Base-by-base conservation (phyloP, 1,284 basidiomycete species). In the Lentinula novae-zelandiae region DNA sequence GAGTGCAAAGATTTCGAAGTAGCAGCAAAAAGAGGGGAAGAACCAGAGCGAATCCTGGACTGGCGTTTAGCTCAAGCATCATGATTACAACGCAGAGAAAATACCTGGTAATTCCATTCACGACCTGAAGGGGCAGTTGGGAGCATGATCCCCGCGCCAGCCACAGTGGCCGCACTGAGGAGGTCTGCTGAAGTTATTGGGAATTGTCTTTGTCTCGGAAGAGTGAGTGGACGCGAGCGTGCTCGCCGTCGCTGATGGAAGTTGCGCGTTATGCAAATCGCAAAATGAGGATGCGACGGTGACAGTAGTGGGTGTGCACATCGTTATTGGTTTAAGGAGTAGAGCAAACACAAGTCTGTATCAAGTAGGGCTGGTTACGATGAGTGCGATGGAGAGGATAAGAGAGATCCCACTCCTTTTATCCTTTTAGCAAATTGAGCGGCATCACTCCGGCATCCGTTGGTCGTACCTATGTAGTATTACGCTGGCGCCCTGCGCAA, bases 101-200 rank as follows among this genome's bases (percentile, higher is more conserved):
- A 7, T 38, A 53, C 51, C 5, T 13, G 9, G 8, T 9, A 9
- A 38, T 60, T 34, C 36, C 39, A 67, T 70, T 61, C 60, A 67
- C 72, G 70, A 76, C 65, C 73, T 77, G 85, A 89, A 89, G 36
- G 87, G 87, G 77, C 87, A 89, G 69, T 76, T 80, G 46, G 83
- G 82, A n/a, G 83, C 74, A 70, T 90, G 87, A 60, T 76, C 70
- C 51, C 87, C 87, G 67, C 87, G 84, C 77, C 78, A 86, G 65
- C 86, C 86, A 64, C 88, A 90, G 70, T 89, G 86, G 78, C 86
- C 88, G 76, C 88, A 90, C 71, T 89, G 87, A 63, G 87, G 86
- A 20, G 82, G 76, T 74, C 80, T 82, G 64, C 72, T 70, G 71
- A 78, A 61, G 63, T 50, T 67, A 54, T 53, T 67, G 63, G 52